Base-by-base conservation (phyloP, 495 filamentous ascomycete species). In the Viridothelium virens region DNA sequence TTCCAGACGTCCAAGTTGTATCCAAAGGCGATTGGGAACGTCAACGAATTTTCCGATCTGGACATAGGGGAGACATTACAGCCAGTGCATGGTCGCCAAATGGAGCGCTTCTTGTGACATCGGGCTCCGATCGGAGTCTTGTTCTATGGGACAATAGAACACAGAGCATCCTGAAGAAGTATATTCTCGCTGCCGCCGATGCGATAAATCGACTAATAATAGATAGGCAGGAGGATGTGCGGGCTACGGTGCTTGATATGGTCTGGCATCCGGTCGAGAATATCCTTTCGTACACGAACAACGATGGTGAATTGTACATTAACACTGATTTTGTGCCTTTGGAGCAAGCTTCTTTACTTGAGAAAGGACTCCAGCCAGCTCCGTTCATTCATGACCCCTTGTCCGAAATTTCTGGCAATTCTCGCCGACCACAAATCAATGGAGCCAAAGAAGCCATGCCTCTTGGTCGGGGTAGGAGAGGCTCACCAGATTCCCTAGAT, bases 41-140 rank as follows among this genome's bases (percentile, higher is more conserved):
- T 64, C 91, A 97, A 73, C 84, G 89, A 69, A 72, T 75, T 0
- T 97, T 97, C 71, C 72, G 84, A 6, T 84, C 84, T 34, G 91
- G 89, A 1, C 95, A 97, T 70, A 87, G 84, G 36, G 90, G 88
- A 33, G 90, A 95, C 70, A 87, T 98, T 67, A 96, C 91, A 0
- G 87, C 93, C 12, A 78, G 93, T 18, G 85, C 86, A 50, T 98
- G 94, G 94, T 94, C 92, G 14, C 92, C 92, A 2, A 98, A 97
- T 76, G 94, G 94, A 25, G 89, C 91, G 0, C 79, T 97, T 53
- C 81, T 98, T 4, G 90, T 85, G 31, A 91, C 89, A 6, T 90
- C 95, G 16, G 90, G 83, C 38, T 86, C 87, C 59, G 94, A 97
- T 77, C 86, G 88, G 53, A 89, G 87, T 71, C 80, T 97, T 34